Base-by-base conservation (phyloP, 225 moss, liverwort and hornwort species). In the Polytrichum commune region DNA sequence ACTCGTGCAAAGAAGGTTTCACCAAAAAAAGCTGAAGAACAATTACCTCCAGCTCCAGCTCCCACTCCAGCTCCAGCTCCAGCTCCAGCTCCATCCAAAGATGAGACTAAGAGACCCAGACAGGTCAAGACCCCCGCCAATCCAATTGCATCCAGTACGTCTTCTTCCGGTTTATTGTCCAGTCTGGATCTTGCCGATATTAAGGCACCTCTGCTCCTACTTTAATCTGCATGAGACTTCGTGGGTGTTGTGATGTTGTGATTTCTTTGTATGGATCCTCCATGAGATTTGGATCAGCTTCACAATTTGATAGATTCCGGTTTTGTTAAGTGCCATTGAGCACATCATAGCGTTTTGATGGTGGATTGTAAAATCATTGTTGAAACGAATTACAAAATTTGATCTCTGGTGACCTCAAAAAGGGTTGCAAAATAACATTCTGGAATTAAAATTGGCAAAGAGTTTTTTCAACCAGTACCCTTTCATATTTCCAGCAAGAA, bases 111-210 rank as follows among this genome's bases (percentile, higher is more conserved):
- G 24, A 63, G 63, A 60, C 74, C 74, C 19, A 74, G 68, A 68
- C 64, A 72, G 65, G 58, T 75, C 55, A 75, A 72, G 27, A 70
- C 58, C 63, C 60, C 70, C 57, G 79, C 76, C 66, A 73, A 29
- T 76, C 76, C 67, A 55, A 69, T 69, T 62, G 27, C 70, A 83
- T 73, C 73, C 33, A 66, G 83, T 83, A 76, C 70, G 76, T 73
- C 13, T 70, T 32, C 60, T 35, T 35, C 66, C 66, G 53, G 66
- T 53, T 35, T 53, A 23, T 35, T 24, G 62, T 67, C 70, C 30
- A 30, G 57, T 70, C 18, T 10, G 30, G 18, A 25, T 46, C 67
- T 70, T 66, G 66, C 29, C 38, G 69, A 53, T 69, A 33, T 29
- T 63, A 22, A 24, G 58, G 58, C 58, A 58, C 28, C 10, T 24